Conservation (phyloP, 768 basidiomycete genomes). For the Rhizopogon salebrosus region DNA sequence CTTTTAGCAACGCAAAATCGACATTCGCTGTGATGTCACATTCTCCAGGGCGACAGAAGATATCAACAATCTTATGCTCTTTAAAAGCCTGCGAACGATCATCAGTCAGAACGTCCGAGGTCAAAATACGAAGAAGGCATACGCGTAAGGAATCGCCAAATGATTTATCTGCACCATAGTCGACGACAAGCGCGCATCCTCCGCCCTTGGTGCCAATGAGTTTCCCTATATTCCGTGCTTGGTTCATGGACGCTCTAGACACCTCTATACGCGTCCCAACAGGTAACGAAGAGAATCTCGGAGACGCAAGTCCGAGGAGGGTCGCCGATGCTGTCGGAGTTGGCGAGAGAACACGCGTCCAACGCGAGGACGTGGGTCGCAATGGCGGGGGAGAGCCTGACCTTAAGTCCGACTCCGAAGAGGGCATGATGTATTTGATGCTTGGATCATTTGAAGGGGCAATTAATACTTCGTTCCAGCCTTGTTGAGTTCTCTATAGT, state of each 20-base stretch:
- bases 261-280: constrained; percentile 78
- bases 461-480: constrained; percentile 86
- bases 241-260: constrained; percentile 62
- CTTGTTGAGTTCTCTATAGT: constrained; percentile 64
- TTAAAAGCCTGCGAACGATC: constrained; percentile 69
- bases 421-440: constrained; percentile 20
- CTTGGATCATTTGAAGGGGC: constrained; percentile 39
- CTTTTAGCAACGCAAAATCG: constrained; percentile 85
- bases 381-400: constrained; percentile 5
- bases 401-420: constrained; percentile 9
- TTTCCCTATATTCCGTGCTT: constrained; percentile 63
- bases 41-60: constrained; percentile 80
- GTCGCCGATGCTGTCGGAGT: constrained; percentile 47
- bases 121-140: constrained; percentile 24
- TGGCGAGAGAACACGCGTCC: constrained; percentile 65
- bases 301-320: constrained; percentile 59
- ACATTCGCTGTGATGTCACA: constrained; percentile 96
- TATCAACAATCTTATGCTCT: constrained; percentile 77
- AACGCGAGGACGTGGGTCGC: constrained; percentile 26
- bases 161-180: constrained; percentile 77
- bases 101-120: background rate
- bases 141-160: constrained; percentile 81
- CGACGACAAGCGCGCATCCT: constrained; percentile 75
- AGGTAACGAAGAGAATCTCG: constrained; percentile 64
- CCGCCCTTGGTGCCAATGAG: constrained; percentile 39